A percentile compares a stretch with the other conserved stretches of the same genome.
phyloP scores from a whole-genome alignment of 2,329 filamentous ascomycete genomes.

The Lasiodiplodia citricola region DNA sequence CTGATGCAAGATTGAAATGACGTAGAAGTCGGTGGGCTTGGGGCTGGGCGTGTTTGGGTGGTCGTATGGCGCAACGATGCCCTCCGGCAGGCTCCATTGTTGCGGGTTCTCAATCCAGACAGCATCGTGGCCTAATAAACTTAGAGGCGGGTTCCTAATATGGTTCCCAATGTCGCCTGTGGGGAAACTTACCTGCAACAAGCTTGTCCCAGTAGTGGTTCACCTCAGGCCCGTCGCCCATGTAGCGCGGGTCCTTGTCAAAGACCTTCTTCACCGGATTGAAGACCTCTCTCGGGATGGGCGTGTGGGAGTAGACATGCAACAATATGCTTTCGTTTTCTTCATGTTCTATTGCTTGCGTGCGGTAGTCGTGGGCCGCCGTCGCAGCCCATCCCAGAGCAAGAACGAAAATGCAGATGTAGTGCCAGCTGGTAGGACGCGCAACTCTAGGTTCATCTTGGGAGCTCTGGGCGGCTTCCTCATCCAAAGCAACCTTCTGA shows the following conservation, averaged over 20 bases:
- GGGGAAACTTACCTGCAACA: neutral
- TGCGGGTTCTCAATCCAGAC: constrained; percentile 3
- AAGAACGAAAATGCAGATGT: neutral
- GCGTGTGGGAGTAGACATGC: neutral
- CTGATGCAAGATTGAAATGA: constrained; percentile 6
- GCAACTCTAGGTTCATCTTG: no score
- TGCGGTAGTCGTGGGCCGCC: neutral
- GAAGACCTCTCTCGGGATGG: constrained; percentile 4
- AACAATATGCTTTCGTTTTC: neutral
- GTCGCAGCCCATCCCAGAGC: neutral
- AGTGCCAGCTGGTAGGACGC: neutral
- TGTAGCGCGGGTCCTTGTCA: neutral
- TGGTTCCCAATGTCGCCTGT: neutral
- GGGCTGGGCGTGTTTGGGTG: neutral
- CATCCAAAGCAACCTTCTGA: neutral
- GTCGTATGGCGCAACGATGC: constrained; percentile 1
- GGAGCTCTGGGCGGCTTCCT: neutral
- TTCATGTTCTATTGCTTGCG: neutral
- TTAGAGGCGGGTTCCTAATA: neutral
- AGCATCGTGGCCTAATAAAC: neutral
- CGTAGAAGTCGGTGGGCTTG: constrained; percentile 1
- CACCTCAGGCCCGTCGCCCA: neutral
- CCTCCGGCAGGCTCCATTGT: neutral
- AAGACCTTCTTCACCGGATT: neutral
- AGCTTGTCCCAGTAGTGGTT: constrained; percentile 6